These are phyloP conservation scores for Prunus mira DNA, from an alignment of 306 rosid genomes.

Conservation along the genomic window DNA sequence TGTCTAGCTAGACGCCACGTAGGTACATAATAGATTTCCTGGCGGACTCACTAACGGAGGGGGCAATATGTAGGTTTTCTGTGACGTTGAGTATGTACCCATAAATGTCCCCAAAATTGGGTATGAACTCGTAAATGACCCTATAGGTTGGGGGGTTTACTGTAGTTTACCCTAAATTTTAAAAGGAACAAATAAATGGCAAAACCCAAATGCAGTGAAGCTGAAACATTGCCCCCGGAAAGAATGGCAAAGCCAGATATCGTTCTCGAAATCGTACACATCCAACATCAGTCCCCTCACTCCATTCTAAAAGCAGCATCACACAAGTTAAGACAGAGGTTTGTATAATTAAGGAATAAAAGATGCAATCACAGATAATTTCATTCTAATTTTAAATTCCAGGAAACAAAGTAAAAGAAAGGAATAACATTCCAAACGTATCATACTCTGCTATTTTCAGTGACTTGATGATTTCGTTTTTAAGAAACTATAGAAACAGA, in stretches of 20 bases:
- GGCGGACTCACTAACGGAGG: no score
- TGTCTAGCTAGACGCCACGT: no score
- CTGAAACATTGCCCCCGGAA: slow-evolving; percentile 86
- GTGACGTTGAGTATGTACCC: no score
- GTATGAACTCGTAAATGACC: no score
- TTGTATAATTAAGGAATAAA: not conserved
- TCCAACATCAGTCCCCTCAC: slow-evolving; percentile 97
- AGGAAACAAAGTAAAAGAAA: slow-evolving; percentile 10
- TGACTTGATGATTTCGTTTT: not conserved
- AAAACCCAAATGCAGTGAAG: slow-evolving; percentile 69
- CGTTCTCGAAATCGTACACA: slow-evolving; percentile 83
- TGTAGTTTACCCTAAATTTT: no score
- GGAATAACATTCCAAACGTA: slow-evolving; percentile 8
- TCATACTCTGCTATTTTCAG: not conserved
- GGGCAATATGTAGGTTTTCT: no score
- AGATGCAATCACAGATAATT: not conserved
- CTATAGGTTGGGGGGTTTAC: no score
- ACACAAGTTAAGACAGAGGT: not conserved
- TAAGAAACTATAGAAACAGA: not conserved
- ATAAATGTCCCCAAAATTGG: no score
- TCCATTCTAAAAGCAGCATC: slow-evolving; percentile 62
- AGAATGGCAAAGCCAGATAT: slow-evolving; percentile 98
- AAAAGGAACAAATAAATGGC: no score
- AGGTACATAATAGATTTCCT: no score
- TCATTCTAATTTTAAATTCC: not conserved